A percentile compares a stretch with the other conserved stretches of the same genome.
Evolutionary conservation across 371 early-diverging fungal species (phyloP).

Genomic region (Rhizomucor pusillus): DNA sequence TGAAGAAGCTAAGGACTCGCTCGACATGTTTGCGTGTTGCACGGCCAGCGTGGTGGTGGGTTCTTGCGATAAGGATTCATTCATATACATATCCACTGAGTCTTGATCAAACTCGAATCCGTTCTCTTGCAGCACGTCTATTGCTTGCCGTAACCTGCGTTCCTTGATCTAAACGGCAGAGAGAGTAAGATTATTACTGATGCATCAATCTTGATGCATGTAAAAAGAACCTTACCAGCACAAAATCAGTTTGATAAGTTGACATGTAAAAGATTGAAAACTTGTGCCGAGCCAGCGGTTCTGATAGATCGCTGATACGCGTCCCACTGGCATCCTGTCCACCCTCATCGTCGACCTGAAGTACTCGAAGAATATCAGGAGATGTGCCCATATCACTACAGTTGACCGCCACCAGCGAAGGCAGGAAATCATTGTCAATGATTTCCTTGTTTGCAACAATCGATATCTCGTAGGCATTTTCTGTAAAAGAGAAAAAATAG

Average conservation of each 20-base stretch:
- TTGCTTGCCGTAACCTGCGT: slow-evolving; percentile 54
- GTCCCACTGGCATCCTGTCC: slow-evolving; percentile 69
- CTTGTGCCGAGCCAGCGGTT: slow-evolving; percentile 64
- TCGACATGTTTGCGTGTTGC: slow-evolving; percentile 7
- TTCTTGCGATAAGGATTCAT: slow-evolving; percentile 2
- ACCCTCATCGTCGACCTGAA: slow-evolving; percentile 70
- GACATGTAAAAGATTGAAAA: slow-evolving; percentile 70
- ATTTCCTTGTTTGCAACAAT: slow-evolving; percentile 61
- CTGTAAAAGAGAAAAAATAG: slow-evolving; percentile 72
- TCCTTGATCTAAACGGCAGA: slow-evolving; percentile 58
- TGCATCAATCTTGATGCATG: too few species aligned
- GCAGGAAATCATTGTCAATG: slow-evolving; percentile 53
- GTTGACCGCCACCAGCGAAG: slow-evolving; percentile 30
- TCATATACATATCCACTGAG: slow-evolving; percentile 21
- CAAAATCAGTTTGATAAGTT: slow-evolving; percentile 74
- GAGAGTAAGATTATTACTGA: too few species aligned
- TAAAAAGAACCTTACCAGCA: slow-evolving; percentile 53
- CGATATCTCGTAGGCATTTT: slow-evolving; percentile 73
- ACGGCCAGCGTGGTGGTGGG: slow-evolving; percentile 1
- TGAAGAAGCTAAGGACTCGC: slow-evolving; percentile 9
- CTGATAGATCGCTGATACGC: slow-evolving; percentile 71
- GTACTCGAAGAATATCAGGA: slow-evolving; percentile 61
- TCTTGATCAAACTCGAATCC: slow-evolving; percentile 55
- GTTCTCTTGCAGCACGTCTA: slow-evolving; percentile 49
- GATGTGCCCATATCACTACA: slow-evolving; percentile 44